Base-by-base conservation (phyloP, 495 filamentous ascomycete species). In the Aspergillus incahuasiensis region DNA sequence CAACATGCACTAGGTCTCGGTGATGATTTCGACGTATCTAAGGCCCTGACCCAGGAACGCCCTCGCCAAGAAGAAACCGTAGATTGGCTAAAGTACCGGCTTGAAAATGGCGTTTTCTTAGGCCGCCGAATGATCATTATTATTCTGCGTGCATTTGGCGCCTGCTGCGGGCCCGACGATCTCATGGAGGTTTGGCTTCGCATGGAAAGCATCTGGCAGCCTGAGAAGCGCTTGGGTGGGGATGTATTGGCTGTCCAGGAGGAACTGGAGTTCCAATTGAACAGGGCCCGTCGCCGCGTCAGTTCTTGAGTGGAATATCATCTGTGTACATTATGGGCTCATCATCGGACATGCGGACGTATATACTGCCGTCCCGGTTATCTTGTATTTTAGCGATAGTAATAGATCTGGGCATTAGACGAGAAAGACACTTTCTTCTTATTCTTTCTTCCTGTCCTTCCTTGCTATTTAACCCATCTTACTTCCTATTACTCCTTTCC, bases 21-120 rank as follows among this genome's bases (percentile, higher is more conserved):
- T 15, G 32, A 7, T 15, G 8, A 35, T 15, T 11, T 35, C 32
- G 4, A 35, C 32, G 2, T 35, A 35, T 11, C 4, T 2, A 50
- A 63, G n/a, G 35, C 35, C 43, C 25, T 30, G 30, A 25, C 43
- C n/a, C 15, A 49, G 18, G 49, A 30, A 30, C 22, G 45, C 39
- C 52, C 52, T 35, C 53, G 58, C 24, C 54, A 57, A 20, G 30
- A 42, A 6, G 61, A 64, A 8, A 43, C 54, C 20, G 24, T 55
- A 6, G 55, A 64, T 20, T 48, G 60, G 1, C 39, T 67, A 8
- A 63, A 69, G 21, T 58, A 49, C 21, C 66, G 62, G n/a, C 53
- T 78, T 3, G 68, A 74, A 22, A 76, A 78, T 53, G 74, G 71
- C 6, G 65, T 76, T 20, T 76, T 78, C 38, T 52, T 78, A 3